A percentile compares a stretch with the other conserved stretches of the same genome.
These are phyloP conservation scores for Aspergillus panamensis DNA, from an alignment of 495 filamentous ascomycete genomes.

Conservation along the genomic window DNA sequence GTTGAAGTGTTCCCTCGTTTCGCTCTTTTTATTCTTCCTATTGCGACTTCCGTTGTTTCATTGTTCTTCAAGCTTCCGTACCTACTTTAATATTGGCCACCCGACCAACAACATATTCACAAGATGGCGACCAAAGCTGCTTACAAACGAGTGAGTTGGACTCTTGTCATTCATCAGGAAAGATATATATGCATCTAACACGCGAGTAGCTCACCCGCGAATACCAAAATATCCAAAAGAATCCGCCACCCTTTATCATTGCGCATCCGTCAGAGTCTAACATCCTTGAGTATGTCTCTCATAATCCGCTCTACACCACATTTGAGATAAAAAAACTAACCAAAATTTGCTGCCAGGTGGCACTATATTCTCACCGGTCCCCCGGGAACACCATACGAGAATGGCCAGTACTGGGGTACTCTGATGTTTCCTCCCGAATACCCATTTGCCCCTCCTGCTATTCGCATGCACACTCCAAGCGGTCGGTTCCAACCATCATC, in stretches of 20 bases:
- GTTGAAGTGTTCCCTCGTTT: neutral
- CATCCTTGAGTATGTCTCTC: conserved; percentile 71
- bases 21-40: neutral
- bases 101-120: neutral
- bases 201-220: conserved; percentile 75
- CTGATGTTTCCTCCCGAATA: conserved; percentile 94
- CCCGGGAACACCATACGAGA: conserved; percentile 89
- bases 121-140: conserved; percentile 79
- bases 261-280: conserved; percentile 93
- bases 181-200: conserved; percentile 15
- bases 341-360: conserved; percentile 59
- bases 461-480: conserved; percentile 97
- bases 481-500: conserved; percentile 92
- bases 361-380: conserved; percentile 97
- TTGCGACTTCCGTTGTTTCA: neutral
- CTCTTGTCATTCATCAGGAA: neutral
- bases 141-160: conserved; percentile 68
- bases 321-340: conserved; percentile 6
- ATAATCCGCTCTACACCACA: neutral
- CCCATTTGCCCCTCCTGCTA: conserved; percentile 93
- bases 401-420: conserved; percentile 97
- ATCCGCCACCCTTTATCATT: conserved; percentile 87
- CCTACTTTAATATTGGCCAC: neutral
- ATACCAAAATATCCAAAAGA: conserved; percentile 87
- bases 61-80: neutral